Percentiles rank a stretch among this genome's conserved stretches.
phyloP scores from a whole-genome alignment of 257 asterid genomes.

The Pogostemon cablin region DNA sequence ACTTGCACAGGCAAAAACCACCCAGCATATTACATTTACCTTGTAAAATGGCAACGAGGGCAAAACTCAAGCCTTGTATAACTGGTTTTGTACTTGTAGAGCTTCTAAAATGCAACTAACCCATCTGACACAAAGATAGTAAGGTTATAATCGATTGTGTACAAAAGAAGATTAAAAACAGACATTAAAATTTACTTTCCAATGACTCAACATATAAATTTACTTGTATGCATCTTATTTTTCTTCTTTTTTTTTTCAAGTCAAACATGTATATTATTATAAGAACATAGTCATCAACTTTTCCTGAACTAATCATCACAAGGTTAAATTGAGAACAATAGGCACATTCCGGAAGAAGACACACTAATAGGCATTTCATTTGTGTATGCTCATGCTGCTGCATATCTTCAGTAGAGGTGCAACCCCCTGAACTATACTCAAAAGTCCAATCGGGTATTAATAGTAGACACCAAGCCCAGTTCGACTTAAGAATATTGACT shows the following conservation, averaged over 20 bases:
- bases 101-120: conserved; percentile 68
- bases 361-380: neutral
- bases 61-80: conserved; percentile 45
- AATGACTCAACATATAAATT: neutral
- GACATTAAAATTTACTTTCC: neutral
- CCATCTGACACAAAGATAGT: conserved; percentile 54
- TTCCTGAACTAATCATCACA: neutral
- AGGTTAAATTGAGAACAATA: neutral
- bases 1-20: too few relatives aligned
- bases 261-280: neutral
- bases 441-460: too few relatives aligned
- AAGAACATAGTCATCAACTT: neutral
- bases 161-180: neutral
- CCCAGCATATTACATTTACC: too few relatives aligned
- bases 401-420: neutral
- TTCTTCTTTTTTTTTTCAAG: neutral
- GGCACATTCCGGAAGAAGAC: neutral
- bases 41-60: neutral
- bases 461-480: too few relatives aligned
- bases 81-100: conserved; percentile 46
- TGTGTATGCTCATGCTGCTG: neutral
- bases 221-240: too few relatives aligned
- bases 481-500: too few relatives aligned
- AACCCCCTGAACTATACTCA: neutral
- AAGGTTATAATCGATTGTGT: too few relatives aligned